Base-by-base conservation (phyloP, 345 rosid species). In the Arabidopsis arenosa region DNA sequence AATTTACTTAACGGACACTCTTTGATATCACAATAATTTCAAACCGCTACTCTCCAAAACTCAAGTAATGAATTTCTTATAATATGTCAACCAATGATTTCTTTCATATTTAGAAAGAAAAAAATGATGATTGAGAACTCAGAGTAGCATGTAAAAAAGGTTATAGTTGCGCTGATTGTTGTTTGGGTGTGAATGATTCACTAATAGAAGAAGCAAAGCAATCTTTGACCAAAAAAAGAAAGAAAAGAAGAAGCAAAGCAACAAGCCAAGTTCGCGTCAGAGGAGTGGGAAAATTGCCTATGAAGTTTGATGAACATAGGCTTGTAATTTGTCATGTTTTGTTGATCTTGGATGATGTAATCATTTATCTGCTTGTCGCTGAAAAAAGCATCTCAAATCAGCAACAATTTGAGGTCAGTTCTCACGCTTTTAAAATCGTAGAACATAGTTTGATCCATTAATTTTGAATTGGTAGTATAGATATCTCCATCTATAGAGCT, bases 81-180 rank as follows among this genome's bases (percentile, higher is more conserved):
- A 28, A 28, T 3, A 9, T 15, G 14, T 15, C 14, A 58, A 35
- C 13, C 15, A 35, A 35, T 15, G 8, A 9, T 35, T n/a, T 56
- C 2, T 55, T 28, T 28, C 17, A 23, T 53, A 23, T 53, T 5
- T 9, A 10, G 18, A 28, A 13, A 43, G n/a, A 43, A 43, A 41
- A 41, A 17, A 28, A n/a, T 62, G 47, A 54, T 55, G 71, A 33
- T 28, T 54, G 71, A 64, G 9, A 64, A 28, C 32, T 28, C 32
- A 28, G 32, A 28, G 32, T 28, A 73, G 36, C 35, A 63, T 63
- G 69, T 73, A 0, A 53, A 12, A 73, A 63, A 40, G 71, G 56
- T 32, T 54, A 56, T 3, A 65, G 65, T 65, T 74, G 78, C 72
- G 40, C 72, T 55, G 40, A 74, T n/a, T 44, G 64, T 74, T 74